A percentile compares a stretch with the other conserved stretches of the same genome.
phyloP scores from a whole-genome alignment of 306 rosid genomes.

The Casuarina glauca region DNA sequence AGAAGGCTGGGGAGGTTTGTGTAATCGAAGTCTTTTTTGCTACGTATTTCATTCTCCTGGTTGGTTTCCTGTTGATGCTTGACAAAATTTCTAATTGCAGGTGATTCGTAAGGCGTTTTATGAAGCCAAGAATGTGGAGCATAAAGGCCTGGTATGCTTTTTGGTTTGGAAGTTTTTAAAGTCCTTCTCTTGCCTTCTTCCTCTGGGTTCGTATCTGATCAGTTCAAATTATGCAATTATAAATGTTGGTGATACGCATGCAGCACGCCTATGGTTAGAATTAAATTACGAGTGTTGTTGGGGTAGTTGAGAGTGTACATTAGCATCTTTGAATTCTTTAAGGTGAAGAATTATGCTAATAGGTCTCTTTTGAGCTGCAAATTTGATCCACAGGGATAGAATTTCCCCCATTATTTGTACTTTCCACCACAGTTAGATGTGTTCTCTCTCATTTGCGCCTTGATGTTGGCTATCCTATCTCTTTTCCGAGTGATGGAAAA shows the following conservation, averaged over 20 bases:
- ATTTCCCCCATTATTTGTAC: neutral
- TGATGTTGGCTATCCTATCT: too few species aligned
- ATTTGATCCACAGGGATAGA: neutral
- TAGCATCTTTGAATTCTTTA: neutral
- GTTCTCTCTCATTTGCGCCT: neutral
- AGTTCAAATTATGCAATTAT: constrained; percentile 1
- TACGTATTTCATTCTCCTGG: neutral
- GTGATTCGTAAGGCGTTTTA: constrained; percentile 75
- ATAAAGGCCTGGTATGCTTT: constrained; percentile 71
- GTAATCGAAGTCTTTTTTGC: neutral
- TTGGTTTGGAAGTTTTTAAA: neutral
- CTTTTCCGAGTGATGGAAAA: neutral
- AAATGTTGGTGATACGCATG: neutral
- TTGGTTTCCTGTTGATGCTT: neutral
- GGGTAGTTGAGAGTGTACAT: neutral
- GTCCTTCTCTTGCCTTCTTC: neutral
- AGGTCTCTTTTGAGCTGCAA: neutral
- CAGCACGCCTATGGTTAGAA: neutral
- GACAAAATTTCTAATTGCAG: constrained; percentile 31
- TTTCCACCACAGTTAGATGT: neutral
- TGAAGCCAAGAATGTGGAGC: constrained; percentile 71
- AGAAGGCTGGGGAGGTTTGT: constrained; percentile 78
- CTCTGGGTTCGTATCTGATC: neutral
- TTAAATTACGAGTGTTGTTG: neutral
- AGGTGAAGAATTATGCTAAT: neutral